These are phyloP conservation scores for Exserohilum turcica DNA, from an alignment of 2,329 filamentous ascomycete genomes.

Conservation along the genomic window DNA sequence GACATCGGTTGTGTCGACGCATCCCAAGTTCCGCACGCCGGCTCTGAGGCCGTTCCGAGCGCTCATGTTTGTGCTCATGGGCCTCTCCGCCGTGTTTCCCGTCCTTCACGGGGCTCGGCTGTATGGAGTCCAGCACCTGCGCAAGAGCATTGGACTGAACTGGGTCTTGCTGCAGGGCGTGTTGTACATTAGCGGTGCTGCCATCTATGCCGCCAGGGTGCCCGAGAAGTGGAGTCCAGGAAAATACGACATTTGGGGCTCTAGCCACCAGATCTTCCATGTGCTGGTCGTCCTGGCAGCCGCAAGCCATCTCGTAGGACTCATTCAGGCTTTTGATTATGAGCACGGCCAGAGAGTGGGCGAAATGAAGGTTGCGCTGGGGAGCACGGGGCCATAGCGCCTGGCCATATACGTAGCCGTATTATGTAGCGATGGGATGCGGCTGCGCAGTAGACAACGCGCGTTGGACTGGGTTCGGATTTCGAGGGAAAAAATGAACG, in stretches of 20 bases:
- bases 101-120: constrained; percentile 74
- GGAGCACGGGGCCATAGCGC: neutral
- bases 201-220: constrained; percentile 82
- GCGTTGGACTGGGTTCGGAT: neutral
- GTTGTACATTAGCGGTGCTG: constrained; percentile 84
- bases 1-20: constrained; percentile 76
- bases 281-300: constrained; percentile 84
- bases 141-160: constrained; percentile 75
- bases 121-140: constrained; percentile 70
- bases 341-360: constrained; percentile 62
- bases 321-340: constrained; percentile 84
- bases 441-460: neutral
- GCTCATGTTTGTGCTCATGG: constrained; percentile 86
- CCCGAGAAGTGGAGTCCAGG: constrained; percentile 82
- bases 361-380: constrained; percentile 7
- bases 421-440: too few relatives aligned
- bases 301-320: constrained; percentile 76
- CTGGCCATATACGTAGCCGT: neutral
- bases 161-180: constrained; percentile 81
- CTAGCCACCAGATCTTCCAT: constrained; percentile 96
- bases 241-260: constrained; percentile 86
- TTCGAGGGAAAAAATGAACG: neutral
- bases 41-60: constrained; percentile 84
- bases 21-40: constrained; percentile 83
- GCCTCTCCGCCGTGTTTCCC: constrained; percentile 80